These are phyloP conservation scores for Coelastrella sp. DNA, from an alignment of 139 green algal species.

Conservation along the genomic window DNA sequence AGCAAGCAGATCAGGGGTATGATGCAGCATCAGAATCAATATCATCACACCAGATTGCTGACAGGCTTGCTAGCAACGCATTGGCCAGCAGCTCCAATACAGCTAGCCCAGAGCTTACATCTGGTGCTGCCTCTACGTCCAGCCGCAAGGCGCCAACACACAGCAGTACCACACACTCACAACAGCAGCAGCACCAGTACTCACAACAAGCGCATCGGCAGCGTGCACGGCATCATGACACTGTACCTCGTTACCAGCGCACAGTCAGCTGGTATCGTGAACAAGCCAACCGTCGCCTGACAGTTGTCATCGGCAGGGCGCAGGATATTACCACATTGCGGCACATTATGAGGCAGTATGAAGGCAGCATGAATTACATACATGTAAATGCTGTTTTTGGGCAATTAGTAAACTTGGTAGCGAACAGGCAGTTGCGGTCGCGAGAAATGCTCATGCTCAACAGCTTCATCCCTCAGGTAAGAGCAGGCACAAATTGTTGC, in stretches of 20 bases:
- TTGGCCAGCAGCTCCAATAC: neutral
- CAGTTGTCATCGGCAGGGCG: neutral
- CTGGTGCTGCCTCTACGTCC: too few species aligned
- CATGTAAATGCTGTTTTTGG: slow-evolving; percentile 31
- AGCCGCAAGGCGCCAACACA: neutral
- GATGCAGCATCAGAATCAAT: neutral
- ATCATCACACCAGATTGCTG: neutral
- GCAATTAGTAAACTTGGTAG: slow-evolving; percentile 2
- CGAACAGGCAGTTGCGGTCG: neutral
- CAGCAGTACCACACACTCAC: neutral
- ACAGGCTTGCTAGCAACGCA: neutral
- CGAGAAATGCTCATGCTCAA: slow-evolving; percentile 28
- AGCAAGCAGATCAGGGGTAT: neutral
- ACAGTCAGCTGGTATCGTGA: slow-evolving; percentile 16
- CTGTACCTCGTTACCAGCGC: neutral
- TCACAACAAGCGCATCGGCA: neutral
- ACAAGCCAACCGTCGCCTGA: slow-evolving; percentile 8
- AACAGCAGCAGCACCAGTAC: slow-evolving; percentile 29
- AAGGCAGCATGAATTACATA: slow-evolving; percentile 28
- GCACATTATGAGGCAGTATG: slow-evolving; percentile 34
- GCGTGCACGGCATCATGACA: neutral
- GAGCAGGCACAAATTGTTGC: neutral
- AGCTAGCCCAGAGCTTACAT: too few species aligned
- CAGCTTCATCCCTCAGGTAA: slow-evolving; percentile 18
- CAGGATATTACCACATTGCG: neutral